Conservation (phyloP, 2,329 filamentous ascomycete genomes). For the Fusarium tanahbumbuense region DNA sequence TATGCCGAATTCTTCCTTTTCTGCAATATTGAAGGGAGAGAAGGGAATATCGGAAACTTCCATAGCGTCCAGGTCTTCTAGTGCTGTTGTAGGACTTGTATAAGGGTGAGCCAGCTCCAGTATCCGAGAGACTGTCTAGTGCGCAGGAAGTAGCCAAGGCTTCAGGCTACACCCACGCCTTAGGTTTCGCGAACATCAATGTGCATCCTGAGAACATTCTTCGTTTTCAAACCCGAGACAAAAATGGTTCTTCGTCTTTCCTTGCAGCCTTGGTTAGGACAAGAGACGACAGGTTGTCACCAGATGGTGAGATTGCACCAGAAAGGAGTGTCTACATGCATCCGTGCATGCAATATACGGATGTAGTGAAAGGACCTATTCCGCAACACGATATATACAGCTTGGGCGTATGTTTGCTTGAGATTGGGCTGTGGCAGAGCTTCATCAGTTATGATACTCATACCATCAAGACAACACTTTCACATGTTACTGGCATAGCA, state of each 20-base stretch:
- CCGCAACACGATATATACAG: slow-evolving; percentile 67
- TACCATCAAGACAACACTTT: neutral
- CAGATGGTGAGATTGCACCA: slow-evolving; percentile 50
- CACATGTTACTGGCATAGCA: neutral
- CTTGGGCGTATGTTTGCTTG: slow-evolving; percentile 64
- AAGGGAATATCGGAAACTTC: no score
- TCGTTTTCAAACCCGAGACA: slow-evolving; percentile 40
- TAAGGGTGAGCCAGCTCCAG: no score
- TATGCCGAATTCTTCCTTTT: no score
- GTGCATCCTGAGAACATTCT: slow-evolving; percentile 58
- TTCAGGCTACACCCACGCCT: slow-evolving; percentile 50
- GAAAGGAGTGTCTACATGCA: slow-evolving; percentile 64
- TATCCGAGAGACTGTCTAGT: neutral
- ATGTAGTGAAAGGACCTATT: slow-evolving; percentile 49
- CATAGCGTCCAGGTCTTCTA: no score
- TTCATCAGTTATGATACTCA: slow-evolving; percentile 43
- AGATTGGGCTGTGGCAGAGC: slow-evolving; percentile 53
- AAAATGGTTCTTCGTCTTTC: slow-evolving; percentile 1
- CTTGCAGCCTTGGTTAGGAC: slow-evolving; percentile 29
- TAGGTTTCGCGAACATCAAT: slow-evolving; percentile 60
- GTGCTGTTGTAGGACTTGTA: neutral
- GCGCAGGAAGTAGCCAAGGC: slow-evolving; percentile 47
- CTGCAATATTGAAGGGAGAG: no score
- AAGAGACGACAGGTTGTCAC: neutral
- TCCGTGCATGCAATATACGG: slow-evolving; percentile 58